These are phyloP conservation scores for Rosellinia necatrix DNA, from an alignment of 2,329 filamentous ascomycete species.

Conservation along the genomic window DNA sequence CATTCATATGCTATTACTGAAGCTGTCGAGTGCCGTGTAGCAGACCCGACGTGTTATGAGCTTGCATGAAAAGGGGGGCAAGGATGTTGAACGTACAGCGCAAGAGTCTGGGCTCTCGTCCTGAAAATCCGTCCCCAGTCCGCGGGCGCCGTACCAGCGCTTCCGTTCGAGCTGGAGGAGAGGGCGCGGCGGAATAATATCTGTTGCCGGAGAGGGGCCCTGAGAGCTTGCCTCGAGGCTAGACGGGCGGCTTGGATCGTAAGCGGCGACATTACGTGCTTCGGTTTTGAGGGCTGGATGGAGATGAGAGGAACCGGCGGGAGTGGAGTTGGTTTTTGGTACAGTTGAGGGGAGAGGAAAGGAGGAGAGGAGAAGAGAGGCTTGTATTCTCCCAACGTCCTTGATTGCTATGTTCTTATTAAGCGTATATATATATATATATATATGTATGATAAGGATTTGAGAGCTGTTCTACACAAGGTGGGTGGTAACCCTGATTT, in stretches of 20 bases:
- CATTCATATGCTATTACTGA: neutral
- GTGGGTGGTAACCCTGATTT: slow-evolving; percentile 5
- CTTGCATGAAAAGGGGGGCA: too few species aligned
- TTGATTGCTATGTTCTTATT: slow-evolving; percentile 1
- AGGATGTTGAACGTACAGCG: slow-evolving; percentile 43
- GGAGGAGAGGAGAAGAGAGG: slow-evolving; percentile 10
- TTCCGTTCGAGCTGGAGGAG: neutral
- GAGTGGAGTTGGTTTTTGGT: slow-evolving; percentile 21
- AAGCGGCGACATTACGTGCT: slow-evolving; percentile 19
- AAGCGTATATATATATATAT: slow-evolving; percentile 6
- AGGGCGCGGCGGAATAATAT: slow-evolving; percentile 14
- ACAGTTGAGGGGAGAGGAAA: slow-evolving; percentile 7
- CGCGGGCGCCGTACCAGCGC: slow-evolving; percentile 6
- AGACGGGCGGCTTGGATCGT: slow-evolving; percentile 22
- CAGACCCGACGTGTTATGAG: too few species aligned
- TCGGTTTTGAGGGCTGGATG: neutral
- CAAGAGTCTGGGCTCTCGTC: slow-evolving; percentile 36
- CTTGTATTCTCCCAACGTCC: slow-evolving; percentile 6
- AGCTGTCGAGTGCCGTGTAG: neutral
- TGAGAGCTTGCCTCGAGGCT: slow-evolving; percentile 17
- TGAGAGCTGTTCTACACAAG: neutral
- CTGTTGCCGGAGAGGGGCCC: slow-evolving; percentile 11
- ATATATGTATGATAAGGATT: neutral
- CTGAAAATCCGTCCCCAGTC: slow-evolving; percentile 47
- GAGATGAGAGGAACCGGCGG: slow-evolving; percentile 12